A percentile compares a stretch with the other conserved stretches of the same genome.
These are phyloP conservation scores for Parachaetomium inaequale DNA, from an alignment of 495 filamentous ascomycete species.

Conservation along the genomic window DNA sequence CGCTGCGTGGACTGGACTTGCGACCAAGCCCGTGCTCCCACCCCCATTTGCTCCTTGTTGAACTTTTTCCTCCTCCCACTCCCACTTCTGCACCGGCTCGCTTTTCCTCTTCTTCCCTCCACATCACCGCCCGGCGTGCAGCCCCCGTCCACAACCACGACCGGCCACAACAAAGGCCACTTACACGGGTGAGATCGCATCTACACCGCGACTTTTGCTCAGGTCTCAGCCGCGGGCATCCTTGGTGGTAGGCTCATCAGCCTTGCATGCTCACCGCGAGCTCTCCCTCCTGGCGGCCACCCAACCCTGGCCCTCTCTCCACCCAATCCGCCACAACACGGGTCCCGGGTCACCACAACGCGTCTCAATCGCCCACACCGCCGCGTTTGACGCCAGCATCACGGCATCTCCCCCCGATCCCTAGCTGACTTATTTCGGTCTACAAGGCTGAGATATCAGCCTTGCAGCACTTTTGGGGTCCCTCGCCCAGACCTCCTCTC, in stretches of 20 bases:
- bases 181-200: background rate
- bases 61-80: slow-evolving; percentile 34
- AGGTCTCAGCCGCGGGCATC: background rate
- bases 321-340: slow-evolving; percentile 34
- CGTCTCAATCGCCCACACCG: slow-evolving; percentile 22
- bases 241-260: background rate
- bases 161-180: background rate
- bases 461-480: slow-evolving; percentile 34
- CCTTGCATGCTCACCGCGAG: slow-evolving; percentile 15
- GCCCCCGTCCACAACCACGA: slow-evolving; percentile 9
- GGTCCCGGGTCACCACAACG: slow-evolving; percentile 24
- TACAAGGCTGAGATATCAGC: slow-evolving; percentile 39
- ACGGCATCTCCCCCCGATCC: background rate
- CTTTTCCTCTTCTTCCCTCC: background rate
- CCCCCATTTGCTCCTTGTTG: slow-evolving; percentile 35
- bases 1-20: too few relatives aligned
- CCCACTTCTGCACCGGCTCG: slow-evolving; percentile 6
- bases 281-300: slow-evolving; percentile 18
- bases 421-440: background rate
- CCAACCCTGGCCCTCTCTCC: slow-evolving; percentile 31
- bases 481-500: slow-evolving; percentile 17
- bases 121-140: slow-evolving; percentile 2
- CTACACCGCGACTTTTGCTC: slow-evolving; percentile 1
- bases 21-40: slow-evolving; percentile 18
- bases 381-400: slow-evolving; percentile 10